Conservation (phyloP, 2,329 filamentous ascomycete genomes). For the Diaporthe sp. region DNA sequence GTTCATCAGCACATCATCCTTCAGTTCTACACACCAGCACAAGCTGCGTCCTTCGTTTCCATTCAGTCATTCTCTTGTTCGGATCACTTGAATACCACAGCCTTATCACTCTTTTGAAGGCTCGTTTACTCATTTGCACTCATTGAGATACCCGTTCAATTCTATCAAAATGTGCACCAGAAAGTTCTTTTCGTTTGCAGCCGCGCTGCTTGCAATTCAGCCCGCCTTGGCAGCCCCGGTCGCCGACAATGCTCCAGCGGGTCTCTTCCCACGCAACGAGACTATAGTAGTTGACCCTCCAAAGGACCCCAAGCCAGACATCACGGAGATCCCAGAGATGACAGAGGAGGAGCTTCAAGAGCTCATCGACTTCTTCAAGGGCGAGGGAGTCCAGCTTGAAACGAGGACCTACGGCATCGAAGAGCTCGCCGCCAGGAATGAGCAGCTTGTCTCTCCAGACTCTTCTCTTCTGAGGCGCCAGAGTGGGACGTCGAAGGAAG, state of each 20-base stretch:
- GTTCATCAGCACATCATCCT: neutral
- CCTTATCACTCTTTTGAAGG: conserved; percentile 12
- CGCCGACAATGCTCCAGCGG: neutral
- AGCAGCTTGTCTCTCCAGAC: conserved; percentile 2
- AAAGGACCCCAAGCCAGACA: conserved; percentile 1
- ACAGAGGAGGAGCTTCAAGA: conserved; percentile 22
- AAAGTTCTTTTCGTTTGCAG: conserved; percentile 10
- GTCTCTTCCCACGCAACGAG: conserved; percentile 1
- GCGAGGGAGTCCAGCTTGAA: neutral
- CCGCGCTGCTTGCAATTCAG: neutral
- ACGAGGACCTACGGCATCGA: conserved; percentile 6
- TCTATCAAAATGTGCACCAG: conserved; percentile 10
- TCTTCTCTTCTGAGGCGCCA: conserved; percentile 6
- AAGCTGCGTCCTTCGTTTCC: conserved; percentile 7
- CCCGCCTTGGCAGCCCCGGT: conserved; percentile 2
- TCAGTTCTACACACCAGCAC: conserved; percentile 8
- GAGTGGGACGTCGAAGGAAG: conserved; percentile 13
- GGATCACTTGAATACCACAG: neutral
- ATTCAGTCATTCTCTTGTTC: conserved; percentile 14
- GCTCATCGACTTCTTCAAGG: neutral
- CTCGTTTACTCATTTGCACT: neutral
- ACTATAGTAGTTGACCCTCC: conserved; percentile 17
- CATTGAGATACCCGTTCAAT: neutral
- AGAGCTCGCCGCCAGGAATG: conserved; percentile 6
- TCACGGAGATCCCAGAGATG: conserved; percentile 21